These are phyloP conservation scores for Mortierella antarctica DNA, from an alignment of 192 early-diverging fungal species.

Conservation along the genomic window DNA sequence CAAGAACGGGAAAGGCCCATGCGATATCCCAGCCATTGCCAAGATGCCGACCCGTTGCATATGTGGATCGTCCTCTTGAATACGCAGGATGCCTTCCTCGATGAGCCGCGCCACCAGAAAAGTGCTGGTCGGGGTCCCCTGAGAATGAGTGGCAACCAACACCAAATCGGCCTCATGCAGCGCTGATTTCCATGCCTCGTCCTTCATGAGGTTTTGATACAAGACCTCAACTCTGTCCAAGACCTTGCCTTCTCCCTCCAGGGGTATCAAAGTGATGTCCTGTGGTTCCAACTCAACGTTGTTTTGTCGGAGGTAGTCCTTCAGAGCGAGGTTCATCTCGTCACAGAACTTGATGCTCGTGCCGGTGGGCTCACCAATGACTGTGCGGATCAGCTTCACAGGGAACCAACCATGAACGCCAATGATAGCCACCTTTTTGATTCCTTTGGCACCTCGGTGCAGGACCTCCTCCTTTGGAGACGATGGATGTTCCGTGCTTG, in stretches of 20 bases:
- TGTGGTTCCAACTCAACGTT: conserved; percentile 59
- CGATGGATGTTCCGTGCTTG: conserved; percentile 47
- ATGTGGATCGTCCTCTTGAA: conserved; percentile 55
- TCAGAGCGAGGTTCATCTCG: conserved; percentile 82
- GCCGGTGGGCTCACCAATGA: conserved; percentile 94
- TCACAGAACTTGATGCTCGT: conserved; percentile 90
- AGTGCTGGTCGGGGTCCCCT: conserved; percentile 91
- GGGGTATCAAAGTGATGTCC: conserved; percentile 79
- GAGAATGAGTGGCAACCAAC: conserved; percentile 91
- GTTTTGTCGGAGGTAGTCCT: conserved; percentile 64
- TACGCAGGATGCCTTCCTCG: conserved; percentile 60
- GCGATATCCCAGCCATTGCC: conserved; percentile 93
- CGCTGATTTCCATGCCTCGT: conserved; percentile 53
- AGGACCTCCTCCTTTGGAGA: neutral
- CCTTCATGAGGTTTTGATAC: conserved; percentile 72
- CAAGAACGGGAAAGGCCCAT: conserved; percentile 88
- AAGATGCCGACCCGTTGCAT: conserved; percentile 81
- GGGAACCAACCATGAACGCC: conserved; percentile 97
- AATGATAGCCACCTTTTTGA: conserved; percentile 75
- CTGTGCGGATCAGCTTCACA: conserved; percentile 72
- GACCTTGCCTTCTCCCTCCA: conserved; percentile 93
- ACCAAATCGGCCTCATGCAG: conserved; percentile 76
- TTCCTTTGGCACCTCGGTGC: conserved; percentile 33
- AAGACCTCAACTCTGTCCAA: conserved; percentile 83
- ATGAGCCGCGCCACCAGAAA: conserved; percentile 81